These are phyloP conservation scores for Pseudohyphozyma bogoriensis DNA, from an alignment of 768 basidiomycete species.

Conservation along the genomic window DNA sequence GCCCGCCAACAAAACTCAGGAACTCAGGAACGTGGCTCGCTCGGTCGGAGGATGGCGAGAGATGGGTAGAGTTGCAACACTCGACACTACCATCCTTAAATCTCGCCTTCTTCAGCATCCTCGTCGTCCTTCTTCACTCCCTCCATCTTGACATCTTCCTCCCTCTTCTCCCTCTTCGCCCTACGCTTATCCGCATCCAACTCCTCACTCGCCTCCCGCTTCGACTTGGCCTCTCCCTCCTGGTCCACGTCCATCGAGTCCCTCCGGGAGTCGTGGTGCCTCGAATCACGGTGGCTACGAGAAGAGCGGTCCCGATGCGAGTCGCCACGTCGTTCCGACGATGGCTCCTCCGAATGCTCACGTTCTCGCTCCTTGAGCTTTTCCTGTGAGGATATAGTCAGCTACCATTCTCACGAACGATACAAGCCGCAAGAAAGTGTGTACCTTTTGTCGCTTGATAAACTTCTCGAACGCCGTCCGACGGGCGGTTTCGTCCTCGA, in stretches of 20 bases:
- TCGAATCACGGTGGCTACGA: conserved; percentile 7
- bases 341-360: conserved; percentile 4
- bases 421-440: not conserved
- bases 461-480: conserved; percentile 76
- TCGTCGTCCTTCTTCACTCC: not conserved
- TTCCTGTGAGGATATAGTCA: conserved; percentile 44
- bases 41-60: no score
- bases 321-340: not conserved
- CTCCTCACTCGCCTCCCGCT: conserved; percentile 2
- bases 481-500: conserved; percentile 70
- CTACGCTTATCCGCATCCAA: not conserved
- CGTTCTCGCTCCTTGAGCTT: conserved; percentile 26
- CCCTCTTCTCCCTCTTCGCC: conserved; percentile 2
- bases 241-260: not conserved
- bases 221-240: not conserved
- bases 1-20: no score
- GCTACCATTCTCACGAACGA: conserved; percentile 48
- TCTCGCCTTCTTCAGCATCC: not conserved
- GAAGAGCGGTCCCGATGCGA: no score
- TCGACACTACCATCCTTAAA: no score
- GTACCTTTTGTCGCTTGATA: conserved; percentile 78
- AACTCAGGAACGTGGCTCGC: no score
- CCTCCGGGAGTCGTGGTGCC: not conserved
- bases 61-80: no score
- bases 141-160: not conserved